A percentile compares a stretch with the other conserved stretches of the same genome.
phyloP scores from a whole-genome alignment of 352 stramenopile genomes.

The Pythium biforme region DNA sequence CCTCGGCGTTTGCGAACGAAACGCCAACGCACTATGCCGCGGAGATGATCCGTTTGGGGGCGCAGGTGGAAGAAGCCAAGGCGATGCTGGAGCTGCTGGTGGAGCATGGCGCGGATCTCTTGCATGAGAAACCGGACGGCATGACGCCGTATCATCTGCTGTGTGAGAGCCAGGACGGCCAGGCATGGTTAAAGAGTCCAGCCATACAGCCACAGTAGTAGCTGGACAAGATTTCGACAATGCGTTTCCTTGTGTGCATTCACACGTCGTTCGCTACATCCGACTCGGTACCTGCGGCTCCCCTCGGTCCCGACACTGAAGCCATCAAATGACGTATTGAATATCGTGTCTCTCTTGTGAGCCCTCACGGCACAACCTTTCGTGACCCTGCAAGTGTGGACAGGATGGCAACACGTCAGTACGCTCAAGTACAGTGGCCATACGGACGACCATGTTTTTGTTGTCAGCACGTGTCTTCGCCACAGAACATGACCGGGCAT shows the following conservation, averaged over 20 bases:
- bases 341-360: no score
- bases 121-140: not conserved
- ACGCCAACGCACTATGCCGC: not conserved
- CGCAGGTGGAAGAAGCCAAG: not conserved
- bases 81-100: slow-evolving; percentile 6
- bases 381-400: no score
- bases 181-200: not conserved
- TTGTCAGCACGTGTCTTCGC: no score
- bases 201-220: not conserved
- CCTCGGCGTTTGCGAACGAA: not conserved
- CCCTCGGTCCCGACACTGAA: no score
- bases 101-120: slow-evolving; percentile 1
- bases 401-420: no score
- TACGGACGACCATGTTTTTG: no score
- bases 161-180: not conserved
- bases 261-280: no score
- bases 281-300: no score
- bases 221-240: not conserved
- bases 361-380: no score
- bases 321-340: no score
- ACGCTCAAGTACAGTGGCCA: no score
- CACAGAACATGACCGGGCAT: no score
- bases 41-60: not conserved
- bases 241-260: not conserved
- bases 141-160: not conserved